Conservation (phyloP, 2,329 filamentous ascomycete genomes). For the Kalmusia sp. region DNA sequence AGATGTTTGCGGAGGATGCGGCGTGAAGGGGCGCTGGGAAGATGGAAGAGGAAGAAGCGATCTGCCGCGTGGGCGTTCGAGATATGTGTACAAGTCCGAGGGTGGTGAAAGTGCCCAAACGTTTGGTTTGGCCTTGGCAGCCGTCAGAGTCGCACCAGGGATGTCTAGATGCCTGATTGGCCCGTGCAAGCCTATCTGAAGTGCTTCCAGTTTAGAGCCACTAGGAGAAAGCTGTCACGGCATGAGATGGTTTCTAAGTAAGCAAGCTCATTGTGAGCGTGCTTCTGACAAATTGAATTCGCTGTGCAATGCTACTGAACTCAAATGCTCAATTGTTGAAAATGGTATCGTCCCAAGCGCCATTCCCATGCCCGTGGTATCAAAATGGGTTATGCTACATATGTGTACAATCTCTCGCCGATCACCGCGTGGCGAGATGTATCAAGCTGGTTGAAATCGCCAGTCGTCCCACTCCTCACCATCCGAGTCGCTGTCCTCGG, state of each 20-base stretch:
- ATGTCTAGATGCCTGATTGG: conserved; percentile 10
- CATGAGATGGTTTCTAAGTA: too few species aligned
- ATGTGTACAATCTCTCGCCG: conserved; percentile 20
- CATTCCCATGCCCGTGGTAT: conserved; percentile 26
- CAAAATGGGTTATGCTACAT: conserved; percentile 27
- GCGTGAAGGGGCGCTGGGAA: background rate
- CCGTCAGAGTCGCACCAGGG: conserved; percentile 3
- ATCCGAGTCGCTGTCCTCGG: conserved; percentile 46
- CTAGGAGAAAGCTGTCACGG: background rate
- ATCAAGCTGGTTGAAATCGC: conserved; percentile 44
- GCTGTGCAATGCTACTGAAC: background rate
- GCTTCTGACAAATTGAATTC: too few species aligned
- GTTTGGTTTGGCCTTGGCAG: conserved; percentile 9
- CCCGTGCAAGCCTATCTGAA: background rate
- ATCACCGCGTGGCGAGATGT: background rate
- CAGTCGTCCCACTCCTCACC: conserved; percentile 48
- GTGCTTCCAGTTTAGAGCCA: background rate
- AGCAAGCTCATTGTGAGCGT: too few species aligned
- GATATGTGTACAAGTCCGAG: conserved; percentile 3
- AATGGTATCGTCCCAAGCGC: conserved; percentile 22
- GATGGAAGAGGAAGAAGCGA: background rate
- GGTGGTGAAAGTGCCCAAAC: background rate
- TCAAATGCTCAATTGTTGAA: too few species aligned
- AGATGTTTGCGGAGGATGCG: background rate
- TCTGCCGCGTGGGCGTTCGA: background rate